Percentiles rank a stretch among this genome's conserved stretches.
Conservation (phyloP, 2,329 filamentous ascomycete species). For the Trichoderma asperellum region DNA sequence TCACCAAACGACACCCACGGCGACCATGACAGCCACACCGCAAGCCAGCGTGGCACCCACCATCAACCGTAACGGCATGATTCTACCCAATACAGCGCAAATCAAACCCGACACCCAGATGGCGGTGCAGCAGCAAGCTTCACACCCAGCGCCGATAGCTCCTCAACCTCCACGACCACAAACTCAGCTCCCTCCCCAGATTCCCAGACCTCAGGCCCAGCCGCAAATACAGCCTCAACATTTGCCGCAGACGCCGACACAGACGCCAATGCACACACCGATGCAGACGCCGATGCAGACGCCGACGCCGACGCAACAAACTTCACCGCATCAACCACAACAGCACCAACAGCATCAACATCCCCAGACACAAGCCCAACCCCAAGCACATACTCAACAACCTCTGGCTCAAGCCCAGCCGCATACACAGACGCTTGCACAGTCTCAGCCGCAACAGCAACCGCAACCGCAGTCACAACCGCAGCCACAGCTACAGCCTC, state of each 20-base stretch:
- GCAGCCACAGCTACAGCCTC: slow-evolving; percentile 24
- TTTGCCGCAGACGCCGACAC: slow-evolving; percentile 33
- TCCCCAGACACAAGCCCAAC: not conserved
- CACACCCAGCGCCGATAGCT: slow-evolving; percentile 38
- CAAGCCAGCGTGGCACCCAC: slow-evolving; percentile 13
- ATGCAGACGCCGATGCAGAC: not conserved
- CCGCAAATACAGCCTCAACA: slow-evolving; percentile 33
- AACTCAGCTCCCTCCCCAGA: slow-evolving; percentile 40
- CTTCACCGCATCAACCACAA: not conserved
- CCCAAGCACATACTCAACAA: not conserved
- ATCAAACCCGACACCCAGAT: slow-evolving; percentile 34
- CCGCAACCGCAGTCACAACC: slow-evolving; percentile 13
- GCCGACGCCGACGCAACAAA: not conserved
- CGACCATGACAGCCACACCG: slow-evolving; percentile 3
- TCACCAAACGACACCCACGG: slow-evolving; percentile 32
- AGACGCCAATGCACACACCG: slow-evolving; percentile 36
- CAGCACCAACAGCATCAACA: not conserved
- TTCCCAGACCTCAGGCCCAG: slow-evolving; percentile 30
- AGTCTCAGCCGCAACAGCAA: slow-evolving; percentile 33
- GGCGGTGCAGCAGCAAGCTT: slow-evolving; percentile 39
- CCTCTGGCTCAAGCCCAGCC: slow-evolving; percentile 29
- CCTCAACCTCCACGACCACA: slow-evolving; percentile 37
- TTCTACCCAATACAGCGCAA: slow-evolving; percentile 33
- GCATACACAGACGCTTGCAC: slow-evolving; percentile 30
- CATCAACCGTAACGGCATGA: slow-evolving; percentile 13